phyloP scores from a whole-genome alignment of 164 flowering plant genomes.

The Berberis thunbergii region DNA sequence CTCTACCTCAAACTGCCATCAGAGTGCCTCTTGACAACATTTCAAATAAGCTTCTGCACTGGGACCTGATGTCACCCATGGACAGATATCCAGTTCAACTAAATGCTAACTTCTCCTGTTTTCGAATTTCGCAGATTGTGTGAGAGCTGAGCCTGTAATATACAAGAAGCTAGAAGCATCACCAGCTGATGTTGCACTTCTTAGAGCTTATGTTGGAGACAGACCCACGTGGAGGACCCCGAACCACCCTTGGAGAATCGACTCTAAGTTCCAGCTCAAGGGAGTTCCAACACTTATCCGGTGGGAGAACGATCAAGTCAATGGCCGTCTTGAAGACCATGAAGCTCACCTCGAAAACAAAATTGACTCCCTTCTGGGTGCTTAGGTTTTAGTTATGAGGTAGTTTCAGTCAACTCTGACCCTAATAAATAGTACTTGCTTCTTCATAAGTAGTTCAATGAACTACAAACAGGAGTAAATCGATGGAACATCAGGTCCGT shows the following conservation, averaged over 20 bases:
- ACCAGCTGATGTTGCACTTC: slow-evolving; percentile 41
- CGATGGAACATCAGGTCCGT: no score
- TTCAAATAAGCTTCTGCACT: no score
- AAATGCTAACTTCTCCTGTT: no score
- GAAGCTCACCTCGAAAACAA: slow-evolving; percentile 76
- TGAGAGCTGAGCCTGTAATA: slow-evolving; percentile 91
- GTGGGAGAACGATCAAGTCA: slow-evolving; percentile 64
- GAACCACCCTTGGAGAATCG: slow-evolving; percentile 68
- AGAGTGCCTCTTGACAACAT: no score
- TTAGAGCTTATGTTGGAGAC: slow-evolving; percentile 92
- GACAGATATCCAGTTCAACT: no score
- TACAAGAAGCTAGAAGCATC: slow-evolving; percentile 69
- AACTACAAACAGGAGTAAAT: no score
- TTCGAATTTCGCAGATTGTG: slow-evolving; percentile 55
- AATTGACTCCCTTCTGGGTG: slow-evolving; percentile 40
- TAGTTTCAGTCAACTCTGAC: no score
- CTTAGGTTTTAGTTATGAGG: no score
- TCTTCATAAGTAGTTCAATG: no score
- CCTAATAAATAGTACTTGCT: no score
- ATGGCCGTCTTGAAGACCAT: slow-evolving; percentile 81
- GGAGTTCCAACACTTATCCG: slow-evolving; percentile 86
- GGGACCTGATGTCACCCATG: no score
- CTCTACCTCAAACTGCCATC: no score
- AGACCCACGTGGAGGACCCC: slow-evolving; percentile 92
- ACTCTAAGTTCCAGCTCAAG: slow-evolving; percentile 66